Base-by-base conservation (phyloP, 2,329 filamentous ascomycete genomes). In the Myriosclerotinia curreyana region DNA sequence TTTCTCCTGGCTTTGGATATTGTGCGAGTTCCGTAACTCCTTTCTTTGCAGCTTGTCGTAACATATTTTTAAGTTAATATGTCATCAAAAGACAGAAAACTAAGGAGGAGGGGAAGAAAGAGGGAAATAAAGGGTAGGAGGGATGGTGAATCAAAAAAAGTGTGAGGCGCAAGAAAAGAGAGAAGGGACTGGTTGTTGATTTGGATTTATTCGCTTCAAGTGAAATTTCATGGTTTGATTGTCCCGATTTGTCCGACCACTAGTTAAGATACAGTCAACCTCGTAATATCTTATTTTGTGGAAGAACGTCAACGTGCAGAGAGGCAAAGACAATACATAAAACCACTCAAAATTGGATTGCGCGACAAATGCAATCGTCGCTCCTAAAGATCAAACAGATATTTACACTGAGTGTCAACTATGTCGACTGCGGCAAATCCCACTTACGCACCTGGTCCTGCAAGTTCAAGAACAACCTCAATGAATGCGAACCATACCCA, bases 1-100 rank as follows among this genome's bases (percentile, higher is more conserved):
- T 89, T 74, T 94, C 88, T 74, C 95, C 95, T 1, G 89, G 84
- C 67, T 86, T 87, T 7, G 93, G 92, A 70, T 90, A 89, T 71
- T 84, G 85, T 61, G 87, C 83, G 68, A 95, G 81, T 74, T 92
- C 89, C 22, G 91, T 92, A 54, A 94, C 86, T 58, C 90, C 89
- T 71, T 80, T 84, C 42, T 38, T 62, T 48, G 60, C 60, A 56
- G 60, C 77, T 68, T 81, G 83, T 68, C 82, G 81, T 71, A 83
- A 75, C 83, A 85, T 85, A 40, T 59, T 69, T 17, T 51, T 20
- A 5, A 28, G 38, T 62, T n/a, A 56, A 48, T 62, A 49, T 62
- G 22, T 48, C 42, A 36, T 62, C 42, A 55, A 44, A 31, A 31
- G 31, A 62, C 25, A 61, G 8, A 31, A 54, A 44, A 54, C 20